Base-by-base conservation (phyloP, 306 rosid species). In the Prunus persica region DNA sequence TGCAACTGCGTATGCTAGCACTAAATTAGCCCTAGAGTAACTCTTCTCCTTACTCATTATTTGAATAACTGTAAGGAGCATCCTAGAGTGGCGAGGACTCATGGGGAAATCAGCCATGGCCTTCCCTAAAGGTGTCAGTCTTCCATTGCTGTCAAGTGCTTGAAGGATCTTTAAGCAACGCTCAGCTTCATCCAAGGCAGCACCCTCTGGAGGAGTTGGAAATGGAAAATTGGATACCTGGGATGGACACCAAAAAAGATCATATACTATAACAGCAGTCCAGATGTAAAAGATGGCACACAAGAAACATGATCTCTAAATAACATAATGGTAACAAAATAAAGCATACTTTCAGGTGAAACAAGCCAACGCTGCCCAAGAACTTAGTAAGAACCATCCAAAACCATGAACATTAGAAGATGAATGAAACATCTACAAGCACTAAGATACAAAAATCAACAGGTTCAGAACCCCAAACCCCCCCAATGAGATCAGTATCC, bases 1-100 rank as follows among this genome's bases (percentile, higher is more conserved):
- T 75, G 97, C 96, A 84, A 79, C 87, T 27, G 93, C 89, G 74
- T 90, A 94, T 41, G 96, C 95, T 74, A 94, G 74, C 63, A 94
- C 83, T 58, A 94, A 73, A 82, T 86, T 83, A 62, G 86, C 85
- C 41, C 86, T 77, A 49, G 83, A 78, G 54, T 86, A 84, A 58
- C 83, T 79, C 74, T 80, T 83, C 84, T 51, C 71, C 43, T 63
- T 85, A 74, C 83, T 85, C 86, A 89, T 84, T 65, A 78, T 80
- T 82, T 82, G 87, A 74, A 92, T 84, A 63, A 92, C 84, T 1
- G 95, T 90, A 73, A 95, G 93, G 51, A 90, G 87, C 97, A 95
- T 95, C 87, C 92, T 89, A 5, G 98, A 90, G 88, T 89, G 98
- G 76, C 97, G 97, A 60, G 98, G 98, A 86, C 96, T 92, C 95